Base-by-base conservation (phyloP, 1,139 yeast genomes). In the Blastobotrys capitulatus region DNA sequence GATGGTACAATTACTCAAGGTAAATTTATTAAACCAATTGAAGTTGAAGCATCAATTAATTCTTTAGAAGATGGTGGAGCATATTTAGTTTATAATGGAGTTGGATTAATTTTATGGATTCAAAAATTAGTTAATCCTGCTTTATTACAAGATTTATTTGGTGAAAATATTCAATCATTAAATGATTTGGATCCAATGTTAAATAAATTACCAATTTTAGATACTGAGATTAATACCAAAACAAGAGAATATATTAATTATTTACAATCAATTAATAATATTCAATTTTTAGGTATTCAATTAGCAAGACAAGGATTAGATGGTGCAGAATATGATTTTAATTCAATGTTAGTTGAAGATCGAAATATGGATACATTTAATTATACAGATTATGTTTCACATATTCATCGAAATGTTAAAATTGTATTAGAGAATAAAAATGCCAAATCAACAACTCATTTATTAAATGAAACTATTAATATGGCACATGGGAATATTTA, bases 131-230 rank as follows among this genome's bases (percentile, higher is more conserved):
- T 87, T 1, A 83, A 85, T 57, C 80, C 84, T 6, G 67, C 80
- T 52, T 71, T 92, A 34, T 63, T 92, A 27, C 72, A 77, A 54
- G 97, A 90, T 65, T 68, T 92, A 51, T 83, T 90, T 62, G 96
- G 95, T 1, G 74, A 79, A 19, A 71, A 71, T 3, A 57, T 74
- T 1, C 19, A 41, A 10, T 72, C 76, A 25, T 69, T 86, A 20
- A 74, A 74, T 46, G 71, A 80, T 2, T 62, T 78, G n/a, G 60
- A 71, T 27, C 69, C 77, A 20, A 59, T 64, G n/a, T 59, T 75
- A 42, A 80, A 77, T 59, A 83, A 80, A 57, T 69, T 92, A 41
- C 97, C 97, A 0, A 79, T 70, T 27, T 66, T 87, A 19, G 82
- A 81, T 6, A 84, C 95, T 0, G 81, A 76, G 31, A 79, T 90